Percentiles rank a stretch among this genome's conserved stretches.
Evolutionary conservation across 2,329 filamentous ascomycete species (phyloP).

Genomic region (Myriangium duriaei): DNA sequence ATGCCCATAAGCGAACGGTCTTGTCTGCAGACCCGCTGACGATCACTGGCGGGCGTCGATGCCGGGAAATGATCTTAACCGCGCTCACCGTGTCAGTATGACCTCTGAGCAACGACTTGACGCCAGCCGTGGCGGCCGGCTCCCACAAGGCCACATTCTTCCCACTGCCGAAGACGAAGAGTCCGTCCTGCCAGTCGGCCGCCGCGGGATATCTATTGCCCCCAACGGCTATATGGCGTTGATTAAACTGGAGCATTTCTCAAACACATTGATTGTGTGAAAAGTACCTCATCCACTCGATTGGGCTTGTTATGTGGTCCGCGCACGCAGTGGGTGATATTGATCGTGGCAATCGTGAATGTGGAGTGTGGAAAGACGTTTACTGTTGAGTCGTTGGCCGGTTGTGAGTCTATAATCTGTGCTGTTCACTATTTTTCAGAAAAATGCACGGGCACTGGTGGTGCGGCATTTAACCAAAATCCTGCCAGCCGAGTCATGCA

Average conservation of each 20-base stretch:
- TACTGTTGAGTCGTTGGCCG: no score
- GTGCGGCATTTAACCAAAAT: no score
- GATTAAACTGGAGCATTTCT: neutral
- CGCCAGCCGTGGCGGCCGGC: constrained; percentile 48
- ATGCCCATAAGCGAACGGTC: constrained; percentile 51
- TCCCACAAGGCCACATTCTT: constrained; percentile 82
- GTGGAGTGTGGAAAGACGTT: no score
- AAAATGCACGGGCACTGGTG: no score
- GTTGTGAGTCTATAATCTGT: no score
- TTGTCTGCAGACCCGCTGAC: constrained; percentile 75
- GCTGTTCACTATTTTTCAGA: no score
- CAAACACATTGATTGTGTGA: no score
- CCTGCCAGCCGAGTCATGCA: no score
- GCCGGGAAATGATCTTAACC: constrained; percentile 58
- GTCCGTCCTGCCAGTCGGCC: constrained; percentile 68
- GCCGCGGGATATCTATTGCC: constrained; percentile 83
- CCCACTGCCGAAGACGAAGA: constrained; percentile 81
- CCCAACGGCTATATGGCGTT: constrained; percentile 55
- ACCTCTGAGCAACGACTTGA: constrained; percentile 49
- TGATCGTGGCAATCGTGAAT: no score
- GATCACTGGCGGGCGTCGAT: constrained; percentile 44
- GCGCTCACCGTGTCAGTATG: constrained; percentile 74
- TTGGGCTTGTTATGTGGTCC: neutral
- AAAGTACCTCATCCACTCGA: constrained; percentile 1
- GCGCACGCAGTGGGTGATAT: no score